phyloP scores from a whole-genome alignment of 148 eudicot species.

The Dianthus caryophyllus region DNA sequence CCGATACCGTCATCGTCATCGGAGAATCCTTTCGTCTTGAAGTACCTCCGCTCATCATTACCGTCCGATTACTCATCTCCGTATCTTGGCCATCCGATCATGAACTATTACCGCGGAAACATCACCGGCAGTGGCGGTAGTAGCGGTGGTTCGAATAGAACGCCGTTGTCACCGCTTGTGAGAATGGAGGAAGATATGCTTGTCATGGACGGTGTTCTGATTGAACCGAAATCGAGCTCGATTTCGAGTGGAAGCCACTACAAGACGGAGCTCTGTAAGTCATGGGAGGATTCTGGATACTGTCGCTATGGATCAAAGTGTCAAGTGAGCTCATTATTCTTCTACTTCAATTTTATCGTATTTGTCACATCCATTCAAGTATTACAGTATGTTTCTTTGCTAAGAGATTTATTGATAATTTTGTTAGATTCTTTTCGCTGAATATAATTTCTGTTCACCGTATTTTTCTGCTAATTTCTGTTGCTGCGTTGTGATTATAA shows the following conservation, averaged over 20 bases:
- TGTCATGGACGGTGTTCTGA: slow-evolving; percentile 55
- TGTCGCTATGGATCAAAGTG: slow-evolving; percentile 48
- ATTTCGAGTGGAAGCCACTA: slow-evolving; percentile 21
- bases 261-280: slow-evolving; percentile 38
- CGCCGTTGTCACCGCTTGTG: slow-evolving; percentile 33
- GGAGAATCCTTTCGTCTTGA: slow-evolving; percentile 24
- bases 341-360: not conserved
- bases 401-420: not conserved
- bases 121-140: slow-evolving; percentile 16
- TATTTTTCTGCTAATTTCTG: not conserved
- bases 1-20: not conserved
- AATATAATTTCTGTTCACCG: not conserved
- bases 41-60: slow-evolving; percentile 29
- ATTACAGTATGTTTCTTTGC: not conserved
- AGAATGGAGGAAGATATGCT: slow-evolving; percentile 57
- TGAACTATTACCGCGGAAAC: slow-evolving; percentile 12
- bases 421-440: not conserved
- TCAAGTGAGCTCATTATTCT: slow-evolving; percentile 24
- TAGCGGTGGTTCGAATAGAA: slow-evolving; percentile 3
- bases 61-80: slow-evolving; percentile 22
- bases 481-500: not conserved
- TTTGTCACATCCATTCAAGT: too few relatives aligned
- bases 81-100: slow-evolving; percentile 14
- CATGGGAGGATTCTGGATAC: slow-evolving; percentile 38
- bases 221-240: slow-evolving; percentile 13